phyloP scores from a whole-genome alignment of 2,329 filamentous ascomycete species.

The Fusarium humuli region DNA sequence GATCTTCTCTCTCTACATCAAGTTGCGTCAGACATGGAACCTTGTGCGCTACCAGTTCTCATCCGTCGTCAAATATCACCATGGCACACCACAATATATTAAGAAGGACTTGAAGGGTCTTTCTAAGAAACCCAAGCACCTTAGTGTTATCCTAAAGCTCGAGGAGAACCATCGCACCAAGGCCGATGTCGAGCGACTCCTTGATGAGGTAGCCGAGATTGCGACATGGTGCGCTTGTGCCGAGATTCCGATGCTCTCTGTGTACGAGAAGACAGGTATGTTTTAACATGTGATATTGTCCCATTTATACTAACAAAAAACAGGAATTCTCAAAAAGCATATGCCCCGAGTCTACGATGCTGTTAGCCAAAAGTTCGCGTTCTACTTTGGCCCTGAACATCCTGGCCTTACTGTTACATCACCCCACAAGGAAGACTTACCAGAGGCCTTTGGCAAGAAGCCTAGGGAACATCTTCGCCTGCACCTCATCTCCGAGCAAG shows the following conservation, averaged over 20 bases:
- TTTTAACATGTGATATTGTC: not conserved
- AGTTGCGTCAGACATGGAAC: constrained; percentile 82
- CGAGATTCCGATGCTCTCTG: constrained; percentile 85
- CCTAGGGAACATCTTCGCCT: constrained; percentile 64
- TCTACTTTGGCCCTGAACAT: constrained; percentile 85
- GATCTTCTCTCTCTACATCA: constrained; percentile 89
- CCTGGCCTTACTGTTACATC: constrained; percentile 72
- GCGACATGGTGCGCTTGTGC: constrained; percentile 93
- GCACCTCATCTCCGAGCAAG: constrained; percentile 85
- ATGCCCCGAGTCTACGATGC: constrained; percentile 85
- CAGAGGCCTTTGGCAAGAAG: constrained; percentile 47
- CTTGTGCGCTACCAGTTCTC: constrained; percentile 80
- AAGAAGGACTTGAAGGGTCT: constrained; percentile 84
- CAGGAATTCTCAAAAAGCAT: constrained; percentile 89
- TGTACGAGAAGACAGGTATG: constrained; percentile 91
- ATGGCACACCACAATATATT: constrained; percentile 93
- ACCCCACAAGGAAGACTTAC: constrained; percentile 56
- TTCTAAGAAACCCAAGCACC: constrained; percentile 80
- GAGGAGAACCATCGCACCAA: constrained; percentile 76
- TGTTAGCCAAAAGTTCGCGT: constrained; percentile 81
- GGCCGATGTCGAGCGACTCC: constrained; percentile 82
- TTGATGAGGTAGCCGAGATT: constrained; percentile 92
- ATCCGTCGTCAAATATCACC: constrained; percentile 91
- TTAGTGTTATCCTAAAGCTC: constrained; percentile 86
- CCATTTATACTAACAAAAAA: constrained; percentile 18